phyloP scores from a whole-genome alignment of 2,329 filamentous ascomycete genomes.

The Fusarium goolgardi region DNA sequence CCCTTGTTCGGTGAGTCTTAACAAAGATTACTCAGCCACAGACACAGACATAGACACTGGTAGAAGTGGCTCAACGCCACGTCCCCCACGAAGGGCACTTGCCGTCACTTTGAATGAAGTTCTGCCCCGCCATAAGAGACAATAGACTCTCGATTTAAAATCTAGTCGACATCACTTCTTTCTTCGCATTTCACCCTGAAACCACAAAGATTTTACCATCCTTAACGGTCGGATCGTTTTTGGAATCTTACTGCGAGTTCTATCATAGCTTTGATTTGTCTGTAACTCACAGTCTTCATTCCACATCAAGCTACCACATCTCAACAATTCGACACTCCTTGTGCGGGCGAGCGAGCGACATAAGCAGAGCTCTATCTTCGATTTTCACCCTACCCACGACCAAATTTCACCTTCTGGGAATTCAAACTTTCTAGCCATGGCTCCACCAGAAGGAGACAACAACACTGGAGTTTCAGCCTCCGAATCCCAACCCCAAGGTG shows the following conservation, averaged over 20 bases:
- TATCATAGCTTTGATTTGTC: neutral
- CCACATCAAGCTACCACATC: neutral
- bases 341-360: constrained; percentile 25
- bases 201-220: constrained; percentile 2
- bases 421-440: constrained; percentile 26
- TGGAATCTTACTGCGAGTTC: neutral
- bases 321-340: constrained; percentile 14
- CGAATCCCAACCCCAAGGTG: constrained; percentile 40
- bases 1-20: constrained; percentile 10
- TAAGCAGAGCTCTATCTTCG: constrained; percentile 13
- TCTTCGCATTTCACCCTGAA: constrained; percentile 6
- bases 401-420: constrained; percentile 2
- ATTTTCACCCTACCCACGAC: constrained; percentile 8
- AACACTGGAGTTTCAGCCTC: constrained; percentile 27
- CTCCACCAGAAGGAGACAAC: constrained; percentile 32
- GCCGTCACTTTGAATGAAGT: constrained; percentile 19
- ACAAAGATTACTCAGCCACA: constrained; percentile 38
- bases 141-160: constrained; percentile 41
- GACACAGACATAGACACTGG: constrained; percentile 16
- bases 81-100: constrained; percentile 26
- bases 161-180: constrained; percentile 42
- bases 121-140: constrained; percentile 44
- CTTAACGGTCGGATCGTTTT: neutral
- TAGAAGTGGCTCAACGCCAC: constrained; percentile 28
- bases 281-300: neutral